Base-by-base conservation (phyloP, 805 yeast species). In the Grigorovia jiainica region DNA sequence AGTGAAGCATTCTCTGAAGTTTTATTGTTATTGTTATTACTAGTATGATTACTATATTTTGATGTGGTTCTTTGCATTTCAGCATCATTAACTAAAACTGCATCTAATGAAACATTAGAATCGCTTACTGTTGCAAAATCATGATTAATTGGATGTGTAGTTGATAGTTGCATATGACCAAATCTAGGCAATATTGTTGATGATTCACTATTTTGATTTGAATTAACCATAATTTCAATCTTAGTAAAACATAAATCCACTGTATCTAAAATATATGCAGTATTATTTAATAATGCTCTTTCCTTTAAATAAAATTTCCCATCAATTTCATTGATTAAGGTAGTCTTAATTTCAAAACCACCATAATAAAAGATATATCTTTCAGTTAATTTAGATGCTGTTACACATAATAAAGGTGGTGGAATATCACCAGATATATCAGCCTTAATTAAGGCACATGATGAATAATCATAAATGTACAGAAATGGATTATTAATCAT, bases 331-430 rank as follows among this genome's bases (percentile, higher is more conserved):
- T 54, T 44, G 9, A 47, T 45, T 6, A 61, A 55, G 15, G 64
- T 61, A 7, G 59, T 56, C 16, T 68, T 67, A 5, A 53, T 47
- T 51, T 72, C 73, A 54, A 80, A 74, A 0, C 92, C 94, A n/a
- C 90, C 94, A 53, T 75, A 80, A 44, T 72, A 70, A 47, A 81
- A 69, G 13, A 77, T 67, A 50, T 79, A 79, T 30, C 76, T 60
- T n/a, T 69, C 65, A 4, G 83, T 73, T 4, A 82, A 61, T 42
- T 61, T 66, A 7, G 75, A 65, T 15, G 73, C 68, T 5, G 68
- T 52, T 55, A 76, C 62, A 42, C 76, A 70, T 35, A 73, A 53
- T 16, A 80, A 51, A 3, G 79, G 71, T 3, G 74, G 72, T 0
- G 87, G 87, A 5, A 66, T 52, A 35, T 68, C 70, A 2, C 73